Evolutionary conservation across 1,139 yeast genomes (phyloP).

Genomic region (Schwanniomyces etchellsii): DNA sequence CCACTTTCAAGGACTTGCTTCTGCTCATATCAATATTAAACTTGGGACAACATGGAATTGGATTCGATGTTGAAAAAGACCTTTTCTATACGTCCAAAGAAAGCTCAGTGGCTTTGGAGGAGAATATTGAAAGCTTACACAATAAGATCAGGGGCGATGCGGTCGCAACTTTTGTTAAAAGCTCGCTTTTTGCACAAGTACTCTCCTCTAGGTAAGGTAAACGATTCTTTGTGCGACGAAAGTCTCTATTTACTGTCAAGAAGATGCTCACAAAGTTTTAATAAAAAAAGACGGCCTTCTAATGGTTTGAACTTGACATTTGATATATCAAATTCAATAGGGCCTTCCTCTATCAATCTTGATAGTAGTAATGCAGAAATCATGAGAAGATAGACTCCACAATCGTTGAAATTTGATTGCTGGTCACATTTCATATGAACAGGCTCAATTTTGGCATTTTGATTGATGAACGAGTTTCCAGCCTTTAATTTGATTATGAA

Average conservation of each 20-base stretch:
- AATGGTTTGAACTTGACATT: constrained; percentile 24
- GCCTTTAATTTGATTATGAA: constrained; percentile 19
- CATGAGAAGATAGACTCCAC: constrained; percentile 42
- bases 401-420: constrained; percentile 41
- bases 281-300: constrained; percentile 22
- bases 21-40: constrained; percentile 19
- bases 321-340: constrained; percentile 21
- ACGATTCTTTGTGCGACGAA: not conserved
- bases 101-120: constrained; percentile 7
- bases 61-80: constrained; percentile 19
- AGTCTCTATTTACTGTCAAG: not conserved
- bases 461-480: constrained; percentile 15
- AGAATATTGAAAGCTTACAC: constrained; percentile 17
- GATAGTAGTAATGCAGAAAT: constrained; percentile 30
- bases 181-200: constrained; percentile 20
- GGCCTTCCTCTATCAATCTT: constrained; percentile 14
- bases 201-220: constrained; percentile 8
- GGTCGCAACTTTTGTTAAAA: constrained; percentile 23
- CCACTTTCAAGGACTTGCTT: constrained; percentile 15
- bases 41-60: constrained; percentile 24
- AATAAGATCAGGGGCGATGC: constrained; percentile 20
- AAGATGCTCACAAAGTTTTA: constrained; percentile 11
- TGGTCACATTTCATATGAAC: constrained; percentile 32
- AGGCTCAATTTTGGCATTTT: constrained; percentile 15
- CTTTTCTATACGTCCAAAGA: constrained; percentile 17